Percentiles rank a stretch among this genome's conserved stretches.
These are phyloP conservation scores for Aspergillus kassunensis DNA, from an alignment of 495 filamentous ascomycete genomes.

Conservation along the genomic window DNA sequence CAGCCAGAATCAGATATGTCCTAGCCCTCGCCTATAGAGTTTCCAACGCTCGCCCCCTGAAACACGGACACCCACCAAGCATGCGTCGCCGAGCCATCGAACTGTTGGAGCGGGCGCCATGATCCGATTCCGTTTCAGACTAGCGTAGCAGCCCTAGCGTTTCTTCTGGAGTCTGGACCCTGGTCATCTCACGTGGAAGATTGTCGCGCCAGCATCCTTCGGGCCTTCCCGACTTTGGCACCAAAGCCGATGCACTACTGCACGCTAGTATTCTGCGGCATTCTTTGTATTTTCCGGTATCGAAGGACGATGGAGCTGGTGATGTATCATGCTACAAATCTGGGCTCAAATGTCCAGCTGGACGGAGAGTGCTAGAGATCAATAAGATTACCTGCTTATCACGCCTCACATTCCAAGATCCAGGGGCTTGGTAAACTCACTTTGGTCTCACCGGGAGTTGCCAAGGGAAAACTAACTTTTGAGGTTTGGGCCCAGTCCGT, in stretches of 20 bases:
- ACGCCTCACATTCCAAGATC: no score
- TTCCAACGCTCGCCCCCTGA: conserved; percentile 5
- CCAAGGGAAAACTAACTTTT: neutral
- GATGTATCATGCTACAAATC: no score
- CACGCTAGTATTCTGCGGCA: conserved; percentile 2
- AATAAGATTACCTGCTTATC: no score
- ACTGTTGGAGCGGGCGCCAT: conserved; percentile 28
- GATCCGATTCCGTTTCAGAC: conserved; percentile 4
- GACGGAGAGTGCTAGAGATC: no score
- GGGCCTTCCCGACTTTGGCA: conserved; percentile 32
- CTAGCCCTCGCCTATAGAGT: neutral
- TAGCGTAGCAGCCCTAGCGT: conserved; percentile 16
- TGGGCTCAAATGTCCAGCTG: no score
- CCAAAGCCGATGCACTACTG: conserved; percentile 29
- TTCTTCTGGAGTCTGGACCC: conserved; percentile 24
- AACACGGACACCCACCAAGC: conserved; percentile 1
- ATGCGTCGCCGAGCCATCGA: conserved; percentile 8
- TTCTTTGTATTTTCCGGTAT: conserved; percentile 1
- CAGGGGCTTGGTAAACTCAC: no score
- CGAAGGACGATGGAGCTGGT: no score
- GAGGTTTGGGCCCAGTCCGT: neutral
- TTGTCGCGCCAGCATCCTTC: conserved; percentile 21
- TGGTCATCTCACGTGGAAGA: conserved; percentile 28
- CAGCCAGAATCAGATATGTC: neutral
- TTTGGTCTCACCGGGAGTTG: neutral